Evolutionary conservation across 306 rosid species (phyloP), one percentile per base, ranked within the genome.

Genomic region (Vigna angularis): DNA sequence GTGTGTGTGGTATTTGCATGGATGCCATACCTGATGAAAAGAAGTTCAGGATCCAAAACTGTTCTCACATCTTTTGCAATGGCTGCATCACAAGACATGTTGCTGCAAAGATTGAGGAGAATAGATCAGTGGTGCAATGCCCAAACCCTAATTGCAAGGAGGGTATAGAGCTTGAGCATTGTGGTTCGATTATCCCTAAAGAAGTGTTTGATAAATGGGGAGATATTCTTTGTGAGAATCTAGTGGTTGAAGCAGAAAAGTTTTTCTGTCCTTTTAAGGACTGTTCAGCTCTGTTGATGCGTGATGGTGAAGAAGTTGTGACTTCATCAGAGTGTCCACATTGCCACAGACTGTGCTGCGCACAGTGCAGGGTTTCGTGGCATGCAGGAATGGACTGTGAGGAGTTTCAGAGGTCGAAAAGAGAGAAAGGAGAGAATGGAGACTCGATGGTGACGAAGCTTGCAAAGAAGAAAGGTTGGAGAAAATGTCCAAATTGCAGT

Each of bases 191-290:
- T 14, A 36, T 91, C 1, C 89, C 97, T 1, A 26, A 76, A 24
- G 79, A 83, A 12, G 86, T 91, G 50, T 69, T 89, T 77, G 93
- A 88, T 53, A 22, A 89, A 34, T 93, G 97, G 95, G 92, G 72
- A 32, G 48, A 57, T 77, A 86, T 81, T 0, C 79, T 88, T 4
- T 85, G 90, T 22, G 90, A 91, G 52, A 79, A 86, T 10, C 0
- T 75, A 42, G 10, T 89, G 68, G 30, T 88, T 4, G 86, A 70
- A 5, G 75, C 70, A 7, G 52, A 85, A 14, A 91, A 67, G 18
- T 68, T 84, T 20, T 86, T 86, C 49, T 91, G 96, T 61, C 95
- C 91, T 1, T 90, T 79, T 9, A 81, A 83, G 77, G 93, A 91
- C 17, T 88, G 91, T 17, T 85, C 90, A 2, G 86, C 86, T 7